Conservation (phyloP, 176 grass and related monocot genomes). For the Triticum timopheevii region DNA sequence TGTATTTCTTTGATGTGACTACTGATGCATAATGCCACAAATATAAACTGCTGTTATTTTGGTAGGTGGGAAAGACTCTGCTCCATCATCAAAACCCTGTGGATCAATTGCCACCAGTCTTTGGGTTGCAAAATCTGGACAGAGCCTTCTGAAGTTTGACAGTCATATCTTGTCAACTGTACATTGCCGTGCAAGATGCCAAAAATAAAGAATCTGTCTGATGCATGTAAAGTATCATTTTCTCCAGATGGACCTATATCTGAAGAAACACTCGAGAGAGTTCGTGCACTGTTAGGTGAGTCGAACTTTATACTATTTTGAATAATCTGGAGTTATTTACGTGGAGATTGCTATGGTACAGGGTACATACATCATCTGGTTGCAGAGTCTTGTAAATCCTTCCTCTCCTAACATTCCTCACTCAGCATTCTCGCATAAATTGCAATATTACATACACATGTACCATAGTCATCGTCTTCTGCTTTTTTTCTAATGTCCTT, state of each 20-base stretch:
- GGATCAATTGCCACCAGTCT: not conserved
- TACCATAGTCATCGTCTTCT: not conserved
- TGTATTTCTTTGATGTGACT: not conserved
- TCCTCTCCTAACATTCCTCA: not conserved
- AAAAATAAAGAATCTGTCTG: slow-evolving; percentile 76
- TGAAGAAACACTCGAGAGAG: slow-evolving; percentile 84
- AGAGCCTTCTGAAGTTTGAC: slow-evolving; percentile 16
- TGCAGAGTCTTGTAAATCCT: not conserved
- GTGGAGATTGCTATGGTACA: not conserved
- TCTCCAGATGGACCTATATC: slow-evolving; percentile 76
- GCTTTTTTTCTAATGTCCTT: not conserved
- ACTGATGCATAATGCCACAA: slow-evolving; percentile 6
- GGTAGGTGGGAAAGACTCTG: slow-evolving; percentile 2
- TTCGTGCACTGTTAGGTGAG: slow-evolving; percentile 84
- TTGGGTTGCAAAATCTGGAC: not conserved
- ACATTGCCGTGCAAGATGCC: slow-evolving; percentile 67
- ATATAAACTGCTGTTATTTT: slow-evolving; percentile 12
- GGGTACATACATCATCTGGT: not conserved
- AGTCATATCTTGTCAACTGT: not conserved
- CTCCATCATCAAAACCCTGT: not conserved
- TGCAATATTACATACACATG: not conserved
- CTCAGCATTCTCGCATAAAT: not conserved
- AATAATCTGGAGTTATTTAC: not conserved
- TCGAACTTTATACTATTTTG: slow-evolving; percentile 10
- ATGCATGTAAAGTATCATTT: slow-evolving; percentile 83